Percentiles rank a stretch among this genome's conserved stretches.
phyloP scores from a whole-genome alignment of 208 protist genomes.

The Acanthamoeba triangularis region DNA sequence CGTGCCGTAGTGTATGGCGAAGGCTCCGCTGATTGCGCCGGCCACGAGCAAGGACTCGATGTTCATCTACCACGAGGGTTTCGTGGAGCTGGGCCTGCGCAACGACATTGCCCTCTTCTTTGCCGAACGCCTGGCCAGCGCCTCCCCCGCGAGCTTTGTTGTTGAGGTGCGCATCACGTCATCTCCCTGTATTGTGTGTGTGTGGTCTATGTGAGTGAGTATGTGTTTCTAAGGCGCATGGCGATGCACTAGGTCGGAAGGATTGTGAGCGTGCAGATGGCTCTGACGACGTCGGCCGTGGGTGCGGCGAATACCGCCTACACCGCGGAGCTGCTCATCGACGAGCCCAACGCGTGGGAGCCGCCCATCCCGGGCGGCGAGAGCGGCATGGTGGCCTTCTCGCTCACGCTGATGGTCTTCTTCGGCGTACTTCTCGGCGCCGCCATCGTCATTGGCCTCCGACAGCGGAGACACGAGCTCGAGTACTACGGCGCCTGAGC shows the following conservation, averaged over 20 bases:
- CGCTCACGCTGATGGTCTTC: background rate
- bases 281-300: background rate
- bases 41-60: conserved; percentile 19
- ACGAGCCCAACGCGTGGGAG: conserved; percentile 23
- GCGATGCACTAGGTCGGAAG: background rate
- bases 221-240: background rate
- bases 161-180: background rate
- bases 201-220: background rate
- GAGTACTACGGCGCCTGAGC: background rate
- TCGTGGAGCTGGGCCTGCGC: background rate
- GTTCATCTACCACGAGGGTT: conserved; percentile 43
- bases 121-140: background rate
- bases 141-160: background rate
- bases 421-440: background rate
- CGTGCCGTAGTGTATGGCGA: conserved; percentile 11
- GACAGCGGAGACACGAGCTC: background rate
- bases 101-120: background rate
- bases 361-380: background rate
- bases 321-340: background rate
- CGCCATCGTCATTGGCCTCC: background rate
- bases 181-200: no score
- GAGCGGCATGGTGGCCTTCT: background rate
- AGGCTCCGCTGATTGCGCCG: conserved; percentile 8
- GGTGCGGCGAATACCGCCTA: background rate
- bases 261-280: background rate